Evolutionary conservation across 176 grass and related monocot genomes (phyloP).

Genomic region (Aegilops tauschii): DNA sequence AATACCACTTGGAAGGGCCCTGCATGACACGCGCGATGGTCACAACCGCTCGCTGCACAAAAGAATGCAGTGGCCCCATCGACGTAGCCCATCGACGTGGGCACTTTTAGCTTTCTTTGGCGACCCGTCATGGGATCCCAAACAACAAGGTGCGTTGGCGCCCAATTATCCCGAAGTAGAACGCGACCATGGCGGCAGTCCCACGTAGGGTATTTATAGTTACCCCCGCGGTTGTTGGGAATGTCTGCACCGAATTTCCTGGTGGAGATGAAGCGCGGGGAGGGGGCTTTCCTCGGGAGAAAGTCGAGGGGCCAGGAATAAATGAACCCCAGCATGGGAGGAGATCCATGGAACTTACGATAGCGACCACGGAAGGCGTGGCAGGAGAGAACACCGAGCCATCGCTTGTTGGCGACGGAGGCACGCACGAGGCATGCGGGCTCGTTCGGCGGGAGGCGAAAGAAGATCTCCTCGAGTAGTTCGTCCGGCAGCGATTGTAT

Average conservation of each 20-base stretch:
- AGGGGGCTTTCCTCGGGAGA: neutral
- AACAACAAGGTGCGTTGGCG: neutral
- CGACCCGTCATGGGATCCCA: neutral
- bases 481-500: neutral
- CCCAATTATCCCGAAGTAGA: neutral
- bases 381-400: neutral
- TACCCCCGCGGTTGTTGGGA: neutral
- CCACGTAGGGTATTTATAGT: neutral
- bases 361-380: neutral
- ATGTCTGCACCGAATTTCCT: neutral
- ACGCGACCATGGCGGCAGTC: neutral
- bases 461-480: neutral
- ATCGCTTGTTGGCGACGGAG: neutral
- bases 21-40: neutral
- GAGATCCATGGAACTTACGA: neutral
- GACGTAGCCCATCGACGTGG: neutral
- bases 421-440: neutral
- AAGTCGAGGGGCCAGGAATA: neutral
- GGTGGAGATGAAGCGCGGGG: neutral
- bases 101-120: neutral
- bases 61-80: neutral
- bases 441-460: neutral
- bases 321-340: neutral
- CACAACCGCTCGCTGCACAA: neutral
- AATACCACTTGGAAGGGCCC: neutral